phyloP scores from a whole-genome alignment of 2,329 filamentous ascomycete species.

The Aspergillus flavus region DNA sequence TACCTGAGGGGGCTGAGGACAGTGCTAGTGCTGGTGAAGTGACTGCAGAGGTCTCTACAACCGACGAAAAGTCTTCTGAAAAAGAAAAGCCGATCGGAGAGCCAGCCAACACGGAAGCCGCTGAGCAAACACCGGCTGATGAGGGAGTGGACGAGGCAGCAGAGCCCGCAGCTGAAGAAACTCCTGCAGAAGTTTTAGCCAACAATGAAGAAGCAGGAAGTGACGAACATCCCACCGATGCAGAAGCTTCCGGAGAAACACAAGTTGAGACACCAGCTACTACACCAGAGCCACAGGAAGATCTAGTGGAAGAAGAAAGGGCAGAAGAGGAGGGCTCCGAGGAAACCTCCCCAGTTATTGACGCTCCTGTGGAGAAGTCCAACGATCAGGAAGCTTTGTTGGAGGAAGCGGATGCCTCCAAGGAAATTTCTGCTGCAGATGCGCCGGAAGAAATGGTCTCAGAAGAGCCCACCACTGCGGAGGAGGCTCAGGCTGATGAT shows the following conservation, averaged over 20 bases:
- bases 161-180: conserved; percentile 3
- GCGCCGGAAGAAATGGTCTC: conserved; percentile 12
- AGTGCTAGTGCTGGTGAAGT: background rate
- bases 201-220: background rate
- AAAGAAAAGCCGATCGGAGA: conserved; percentile 14
- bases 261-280: background rate
- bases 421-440: conserved; percentile 8
- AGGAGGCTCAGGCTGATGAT: background rate
- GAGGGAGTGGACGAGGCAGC: conserved; percentile 12
- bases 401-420: conserved; percentile 9
- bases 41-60: background rate
- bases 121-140: conserved; percentile 3
- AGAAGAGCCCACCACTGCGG: background rate
- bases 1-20: background rate
- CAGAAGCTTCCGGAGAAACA: background rate
- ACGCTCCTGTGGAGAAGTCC: conserved; percentile 10
- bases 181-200: background rate
- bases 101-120: background rate
- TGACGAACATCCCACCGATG: background rate
- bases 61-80: conserved; percentile 9
- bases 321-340: conserved; percentile 3
- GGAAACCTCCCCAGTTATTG: conserved; percentile 15
- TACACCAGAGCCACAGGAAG: conserved; percentile 13
- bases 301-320: conserved; percentile 18
- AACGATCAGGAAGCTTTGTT: conserved; percentile 7